phyloP scores from a whole-genome alignment of 2,329 filamentous ascomycete genomes.

The Alternaria dauci region DNA sequence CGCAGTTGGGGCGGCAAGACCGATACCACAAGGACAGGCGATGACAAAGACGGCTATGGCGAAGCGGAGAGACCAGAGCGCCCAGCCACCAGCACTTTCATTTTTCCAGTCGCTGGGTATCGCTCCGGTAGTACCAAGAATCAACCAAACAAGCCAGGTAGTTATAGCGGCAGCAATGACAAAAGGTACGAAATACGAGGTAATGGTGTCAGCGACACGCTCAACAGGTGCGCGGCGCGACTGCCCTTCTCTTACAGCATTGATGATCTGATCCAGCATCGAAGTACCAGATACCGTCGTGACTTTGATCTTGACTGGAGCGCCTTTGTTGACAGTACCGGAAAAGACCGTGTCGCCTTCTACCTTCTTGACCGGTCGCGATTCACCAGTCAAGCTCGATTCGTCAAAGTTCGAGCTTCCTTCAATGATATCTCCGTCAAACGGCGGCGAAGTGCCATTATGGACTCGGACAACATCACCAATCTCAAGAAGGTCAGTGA shows the following conservation, averaged over 20 bases:
- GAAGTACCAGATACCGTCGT: slow-evolving; percentile 72
- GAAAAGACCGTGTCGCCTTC: slow-evolving; percentile 72
- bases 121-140: slow-evolving; percentile 66
- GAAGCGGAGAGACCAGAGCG: slow-evolving; percentile 79
- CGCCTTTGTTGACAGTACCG: slow-evolving; percentile 76
- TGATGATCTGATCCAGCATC: slow-evolving; percentile 82
- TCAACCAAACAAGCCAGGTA: slow-evolving; percentile 77
- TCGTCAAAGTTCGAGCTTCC: slow-evolving; percentile 79
- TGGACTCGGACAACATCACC: slow-evolving; percentile 71
- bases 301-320: slow-evolving; percentile 68
- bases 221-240: slow-evolving; percentile 79
- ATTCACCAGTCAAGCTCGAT: slow-evolving; percentile 86
- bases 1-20: slow-evolving; percentile 84
- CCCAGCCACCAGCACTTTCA: slow-evolving; percentile 67
- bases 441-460: slow-evolving; percentile 83
- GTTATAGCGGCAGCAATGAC: slow-evolving; percentile 73
- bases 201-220: slow-evolving; percentile 75
- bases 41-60: slow-evolving; percentile 88
- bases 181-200: slow-evolving; percentile 78
- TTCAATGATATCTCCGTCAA: slow-evolving; percentile 72
- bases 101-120: slow-evolving; percentile 67
- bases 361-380: slow-evolving; percentile 70
- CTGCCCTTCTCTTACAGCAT: slow-evolving; percentile 79
- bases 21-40: slow-evolving; percentile 84
- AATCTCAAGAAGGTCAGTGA: slow-evolving; percentile 70